phyloP scores from a whole-genome alignment of 208 protist species.

The Tritrichomonas musculus region DNA sequence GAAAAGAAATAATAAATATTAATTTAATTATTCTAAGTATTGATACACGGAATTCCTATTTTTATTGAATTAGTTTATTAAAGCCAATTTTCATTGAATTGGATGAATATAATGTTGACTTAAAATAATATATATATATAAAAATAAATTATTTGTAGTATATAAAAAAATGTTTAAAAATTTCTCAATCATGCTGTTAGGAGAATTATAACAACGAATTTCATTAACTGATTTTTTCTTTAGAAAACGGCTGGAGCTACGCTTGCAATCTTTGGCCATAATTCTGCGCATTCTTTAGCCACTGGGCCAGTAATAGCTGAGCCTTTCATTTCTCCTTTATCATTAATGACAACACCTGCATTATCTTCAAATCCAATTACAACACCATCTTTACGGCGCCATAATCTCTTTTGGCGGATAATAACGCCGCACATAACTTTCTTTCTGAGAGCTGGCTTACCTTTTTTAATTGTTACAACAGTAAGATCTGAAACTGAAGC shows the following conservation, averaged over 20 bases:
- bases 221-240: background rate
- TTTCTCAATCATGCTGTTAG: too few species aligned
- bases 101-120: too few species aligned
- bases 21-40: too few species aligned
- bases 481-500: slow-evolving; percentile 95
- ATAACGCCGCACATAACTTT: slow-evolving; percentile 71
- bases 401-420: slow-evolving; percentile 91
- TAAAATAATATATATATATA: too few species aligned
- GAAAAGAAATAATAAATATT: too few species aligned
- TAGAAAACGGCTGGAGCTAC: slow-evolving; percentile 85
- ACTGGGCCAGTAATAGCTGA: slow-evolving; percentile 97
- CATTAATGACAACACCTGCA: slow-evolving; percentile 98
- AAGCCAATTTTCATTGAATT: too few species aligned
- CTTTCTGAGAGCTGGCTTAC: slow-evolving; percentile 98
- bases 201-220: background rate
- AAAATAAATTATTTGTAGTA: too few species aligned
- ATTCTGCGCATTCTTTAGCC: slow-evolving; percentile 97
- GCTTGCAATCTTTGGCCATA: slow-evolving; percentile 97
- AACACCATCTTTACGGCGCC: slow-evolving; percentile 88
- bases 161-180: too few species aligned
- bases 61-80: too few species aligned
- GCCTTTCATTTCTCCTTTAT: slow-evolving; percentile 99
- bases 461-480: slow-evolving; percentile 98
- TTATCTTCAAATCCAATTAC: slow-evolving; percentile 99
- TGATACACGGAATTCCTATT: too few species aligned